These are phyloP conservation scores for Cryptococcus maquisensis DNA, from an alignment of 1,284 basidiomycete genomes.

Conservation along the genomic window DNA sequence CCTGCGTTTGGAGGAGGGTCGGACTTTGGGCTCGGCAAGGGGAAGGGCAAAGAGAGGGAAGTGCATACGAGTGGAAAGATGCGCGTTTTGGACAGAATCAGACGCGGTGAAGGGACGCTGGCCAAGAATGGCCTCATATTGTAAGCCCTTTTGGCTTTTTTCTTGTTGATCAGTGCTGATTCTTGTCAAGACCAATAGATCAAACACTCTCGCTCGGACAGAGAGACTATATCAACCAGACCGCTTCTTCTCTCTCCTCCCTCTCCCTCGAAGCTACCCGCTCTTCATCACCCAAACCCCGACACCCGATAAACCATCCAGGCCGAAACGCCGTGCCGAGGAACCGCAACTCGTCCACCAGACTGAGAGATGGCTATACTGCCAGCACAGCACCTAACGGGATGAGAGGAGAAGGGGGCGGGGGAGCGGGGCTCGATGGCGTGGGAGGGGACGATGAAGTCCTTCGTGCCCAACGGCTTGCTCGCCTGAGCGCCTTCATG, in stretches of 20 bases:
- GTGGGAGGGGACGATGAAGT: conserved; percentile 24
- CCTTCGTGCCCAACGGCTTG: conserved; percentile 23
- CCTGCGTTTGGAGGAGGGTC: background rate
- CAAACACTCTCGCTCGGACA: conserved; percentile 29
- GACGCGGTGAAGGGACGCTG: conserved; percentile 20
- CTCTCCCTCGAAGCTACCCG: conserved; percentile 17
- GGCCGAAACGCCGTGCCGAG: background rate
- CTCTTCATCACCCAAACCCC: conserved; percentile 13
- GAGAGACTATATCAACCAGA: conserved; percentile 38
- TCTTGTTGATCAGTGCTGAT: background rate
- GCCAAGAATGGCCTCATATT: conserved; percentile 25
- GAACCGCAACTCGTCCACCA: background rate
- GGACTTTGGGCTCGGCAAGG: conserved; percentile 2
- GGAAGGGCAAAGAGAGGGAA: conserved; percentile 5
- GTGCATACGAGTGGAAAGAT: conserved; percentile 27
- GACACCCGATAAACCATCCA: background rate
- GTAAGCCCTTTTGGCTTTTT: conserved; percentile 22
- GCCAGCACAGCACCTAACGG: background rate
- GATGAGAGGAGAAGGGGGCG: background rate
- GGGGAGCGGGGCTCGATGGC: background rate
- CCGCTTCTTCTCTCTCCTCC: conserved; percentile 21
- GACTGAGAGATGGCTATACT: background rate
- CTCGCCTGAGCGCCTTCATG: conserved; percentile 32
- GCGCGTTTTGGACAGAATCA: conserved; percentile 34
- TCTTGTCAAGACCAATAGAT: conserved; percentile 26